phyloP scores from a whole-genome alignment of 2,329 filamentous ascomycete species.

The Fusarium floridanum region DNA sequence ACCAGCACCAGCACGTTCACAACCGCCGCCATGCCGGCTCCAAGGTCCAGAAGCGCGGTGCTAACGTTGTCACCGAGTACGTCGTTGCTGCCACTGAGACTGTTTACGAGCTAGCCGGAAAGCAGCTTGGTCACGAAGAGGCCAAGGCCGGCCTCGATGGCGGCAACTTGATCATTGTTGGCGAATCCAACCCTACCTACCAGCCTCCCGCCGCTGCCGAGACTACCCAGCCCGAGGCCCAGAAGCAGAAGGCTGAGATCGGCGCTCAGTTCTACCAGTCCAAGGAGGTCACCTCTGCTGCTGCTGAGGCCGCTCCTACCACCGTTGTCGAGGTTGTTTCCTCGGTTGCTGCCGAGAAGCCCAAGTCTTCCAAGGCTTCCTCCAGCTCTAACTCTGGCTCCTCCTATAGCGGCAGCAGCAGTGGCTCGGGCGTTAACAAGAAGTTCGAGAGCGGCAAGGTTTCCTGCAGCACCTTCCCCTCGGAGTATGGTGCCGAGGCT shows the following conservation, averaged over 20 bases:
- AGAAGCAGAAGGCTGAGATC: slow-evolving; percentile 48
- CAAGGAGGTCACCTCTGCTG: slow-evolving; percentile 38
- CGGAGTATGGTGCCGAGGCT: slow-evolving; percentile 81
- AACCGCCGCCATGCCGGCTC: slow-evolving; percentile 65
- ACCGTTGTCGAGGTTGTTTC: slow-evolving; percentile 41
- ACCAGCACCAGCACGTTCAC: slow-evolving; percentile 71
- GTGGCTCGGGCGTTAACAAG: slow-evolving; percentile 67
- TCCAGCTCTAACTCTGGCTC: slow-evolving; percentile 44
- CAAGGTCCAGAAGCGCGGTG: slow-evolving; percentile 62
- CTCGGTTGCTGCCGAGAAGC: slow-evolving; percentile 31
- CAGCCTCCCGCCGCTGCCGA: slow-evolving; percentile 57
- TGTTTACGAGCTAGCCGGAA: slow-evolving; percentile 78
- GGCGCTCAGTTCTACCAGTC: slow-evolving; percentile 67
- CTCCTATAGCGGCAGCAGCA: slow-evolving; percentile 34
- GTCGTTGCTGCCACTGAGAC: slow-evolving; percentile 73
- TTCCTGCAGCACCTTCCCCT: slow-evolving; percentile 80
- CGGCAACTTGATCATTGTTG: slow-evolving; percentile 76
- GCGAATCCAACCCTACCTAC: slow-evolving; percentile 68
- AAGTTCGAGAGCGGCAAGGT: slow-evolving; percentile 83
- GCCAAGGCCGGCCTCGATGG: slow-evolving; percentile 79
- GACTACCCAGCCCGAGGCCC: slow-evolving; percentile 51
- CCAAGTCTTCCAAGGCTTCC: slow-evolving; percentile 32
- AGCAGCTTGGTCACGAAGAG: slow-evolving; percentile 70
- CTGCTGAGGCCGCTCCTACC: slow-evolving; percentile 52
- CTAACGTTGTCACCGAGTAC: slow-evolving; percentile 63